A percentile compares a stretch with the other conserved stretches of the same genome.
These are phyloP conservation scores for Jimgerdemannia flammicorona DNA, from an alignment of 192 early-diverging fungal species.

Conservation along the genomic window DNA sequence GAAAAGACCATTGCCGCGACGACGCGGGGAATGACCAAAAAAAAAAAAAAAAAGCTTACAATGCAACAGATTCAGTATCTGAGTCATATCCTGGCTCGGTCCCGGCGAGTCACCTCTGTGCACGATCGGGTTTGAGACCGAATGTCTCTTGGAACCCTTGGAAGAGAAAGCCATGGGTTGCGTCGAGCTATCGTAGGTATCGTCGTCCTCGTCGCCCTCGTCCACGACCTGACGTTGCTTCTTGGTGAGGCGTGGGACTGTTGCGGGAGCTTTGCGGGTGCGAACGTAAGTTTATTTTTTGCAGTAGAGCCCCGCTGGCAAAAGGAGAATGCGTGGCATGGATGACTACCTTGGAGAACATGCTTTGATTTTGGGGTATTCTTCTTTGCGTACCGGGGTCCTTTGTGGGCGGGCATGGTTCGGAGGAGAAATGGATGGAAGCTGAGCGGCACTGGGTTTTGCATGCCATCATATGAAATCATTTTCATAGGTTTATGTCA, in stretches of 20 bases:
- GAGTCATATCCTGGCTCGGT: neutral
- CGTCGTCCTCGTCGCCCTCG: neutral
- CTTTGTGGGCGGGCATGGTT: neutral
- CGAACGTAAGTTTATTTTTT: neutral
- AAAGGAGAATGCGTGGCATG: too few relatives aligned
- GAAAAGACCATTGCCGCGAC: too few relatives aligned
- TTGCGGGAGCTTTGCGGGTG: neutral
- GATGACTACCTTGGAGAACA: neutral
- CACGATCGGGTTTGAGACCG: neutral
- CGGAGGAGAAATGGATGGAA: neutral
- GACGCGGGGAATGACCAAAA: too few relatives aligned
- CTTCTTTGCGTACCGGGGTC: neutral
- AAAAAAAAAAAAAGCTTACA: neutral
- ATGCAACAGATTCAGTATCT: neutral
- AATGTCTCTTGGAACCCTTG: neutral
- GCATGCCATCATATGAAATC: too few relatives aligned
- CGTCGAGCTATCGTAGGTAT: neutral
- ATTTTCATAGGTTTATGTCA: too few relatives aligned
- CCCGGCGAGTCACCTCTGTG: neutral
- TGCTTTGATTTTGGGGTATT: neutral
- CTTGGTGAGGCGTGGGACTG: neutral
- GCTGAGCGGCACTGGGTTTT: too few relatives aligned
- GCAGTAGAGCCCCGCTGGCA: too few relatives aligned
- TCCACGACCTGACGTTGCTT: neutral
- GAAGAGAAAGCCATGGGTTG: neutral